Base-by-base conservation (phyloP, 1,139 yeast genomes). In the Yamadazyma siamensis region DNA sequence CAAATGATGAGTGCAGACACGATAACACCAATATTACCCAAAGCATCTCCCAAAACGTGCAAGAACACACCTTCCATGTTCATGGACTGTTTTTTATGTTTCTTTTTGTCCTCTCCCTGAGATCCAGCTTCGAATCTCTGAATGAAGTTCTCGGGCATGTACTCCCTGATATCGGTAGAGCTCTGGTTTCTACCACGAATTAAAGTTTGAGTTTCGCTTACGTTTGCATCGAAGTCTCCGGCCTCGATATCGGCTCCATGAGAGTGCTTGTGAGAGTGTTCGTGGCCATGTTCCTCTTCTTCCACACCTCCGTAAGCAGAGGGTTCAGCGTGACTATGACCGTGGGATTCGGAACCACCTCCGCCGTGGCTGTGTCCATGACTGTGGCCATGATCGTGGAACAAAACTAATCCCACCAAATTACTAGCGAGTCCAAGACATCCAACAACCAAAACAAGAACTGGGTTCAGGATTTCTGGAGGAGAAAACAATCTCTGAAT, bases 1-100 rank as follows among this genome's bases (percentile, higher is more conserved):
- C 97, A 89, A 47, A 91, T 89, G 47, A 91, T 81, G 23, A 91
- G 44, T 1, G 97, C 98, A 2, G 96, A 82, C 10, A 73, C 56
- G 38, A 91, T 91, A 32, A 91, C 98, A 43, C 98, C 98, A 34
- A 91, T 65, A 52, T 91, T 91, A 42, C 98, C 98, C 39, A 91
- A 65, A 1, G 97, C 97, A 56, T 91, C 98, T 26, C 98, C 98
- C 47, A 91, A 45, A 5, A 91, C 98, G 54, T 91, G 98, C 47
- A 91, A 67, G 51, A 86, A 91, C 4, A 91, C 97, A 40, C 98
- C 97, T 49, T 87, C 94, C 97, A 91, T 91, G 59, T 91, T 91
- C 66, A 91, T 67, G 10, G 95, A 85, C 54, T 74, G 77, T 21
- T 56, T 50, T 47, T 65, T 60, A 23, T 21, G 21, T 6, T 25